Conservation (phyloP, 345 rosid genomes). For the Ceriops zippeliana region DNA sequence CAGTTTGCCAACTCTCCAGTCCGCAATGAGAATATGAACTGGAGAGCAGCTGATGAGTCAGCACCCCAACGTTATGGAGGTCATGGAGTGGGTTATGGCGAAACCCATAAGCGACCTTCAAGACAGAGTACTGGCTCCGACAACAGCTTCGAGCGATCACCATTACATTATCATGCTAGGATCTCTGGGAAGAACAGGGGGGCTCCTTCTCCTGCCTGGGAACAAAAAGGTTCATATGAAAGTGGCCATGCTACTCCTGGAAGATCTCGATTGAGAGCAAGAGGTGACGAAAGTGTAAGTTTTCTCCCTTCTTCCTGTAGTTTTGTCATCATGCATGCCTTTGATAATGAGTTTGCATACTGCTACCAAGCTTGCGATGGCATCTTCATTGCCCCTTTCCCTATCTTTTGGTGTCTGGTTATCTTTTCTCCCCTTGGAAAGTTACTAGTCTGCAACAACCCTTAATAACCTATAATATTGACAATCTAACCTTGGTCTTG, state of each 20-base stretch:
- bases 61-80: constrained; percentile 48
- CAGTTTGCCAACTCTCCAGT: constrained; percentile 45
- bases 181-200: constrained; percentile 36
- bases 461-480: neutral
- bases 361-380: too few species aligned
- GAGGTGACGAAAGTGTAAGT: constrained; percentile 71
- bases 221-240: constrained; percentile 52
- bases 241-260: constrained; percentile 61
- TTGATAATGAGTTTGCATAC: neutral
- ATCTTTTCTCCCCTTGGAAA: neutral
- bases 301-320: constrained; percentile 5
- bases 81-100: constrained; percentile 43
- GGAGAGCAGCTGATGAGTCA: constrained; percentile 27
- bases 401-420: too few species aligned
- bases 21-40: constrained; percentile 34
- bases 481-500: neutral
- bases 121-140: constrained; percentile 52
- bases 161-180: constrained; percentile 51
- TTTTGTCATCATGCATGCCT: neutral
- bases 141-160: constrained; percentile 59
- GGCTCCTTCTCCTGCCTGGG: constrained; percentile 52
- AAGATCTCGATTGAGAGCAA: constrained; percentile 50
- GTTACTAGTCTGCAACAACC: neutral
- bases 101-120: constrained; percentile 37
- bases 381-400: too few species aligned